Conservation (phyloP, 768 basidiomycete genomes). For the Galerina marginata region DNA sequence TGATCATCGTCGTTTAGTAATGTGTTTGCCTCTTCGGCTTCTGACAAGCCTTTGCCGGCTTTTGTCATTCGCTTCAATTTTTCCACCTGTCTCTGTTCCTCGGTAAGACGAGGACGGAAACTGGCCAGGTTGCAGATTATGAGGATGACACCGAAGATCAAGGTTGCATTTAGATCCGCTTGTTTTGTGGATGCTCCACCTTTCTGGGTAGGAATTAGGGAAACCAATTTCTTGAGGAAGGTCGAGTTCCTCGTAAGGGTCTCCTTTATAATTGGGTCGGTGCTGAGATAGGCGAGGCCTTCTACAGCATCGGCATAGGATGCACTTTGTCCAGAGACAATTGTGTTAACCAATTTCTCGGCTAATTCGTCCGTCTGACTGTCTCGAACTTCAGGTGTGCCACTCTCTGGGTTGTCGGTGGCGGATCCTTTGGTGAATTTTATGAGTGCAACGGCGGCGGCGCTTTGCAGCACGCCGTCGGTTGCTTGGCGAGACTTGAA, state of each 20-base stretch:
- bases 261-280: constrained; percentile 67
- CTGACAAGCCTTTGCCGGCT: constrained; percentile 33
- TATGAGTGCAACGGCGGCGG: constrained; percentile 75
- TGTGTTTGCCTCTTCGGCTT: constrained; percentile 35
- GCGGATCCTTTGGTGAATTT: constrained; percentile 71
- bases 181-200: constrained; percentile 15
- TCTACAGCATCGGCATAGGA: constrained; percentile 74
- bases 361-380: constrained; percentile 52
- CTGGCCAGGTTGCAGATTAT: constrained; percentile 78
- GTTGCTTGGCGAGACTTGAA: constrained; percentile 52
- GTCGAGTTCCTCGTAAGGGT: constrained; percentile 53
- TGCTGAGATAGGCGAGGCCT: constrained; percentile 83
- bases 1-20: constrained; percentile 67
- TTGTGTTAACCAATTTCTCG: constrained; percentile 59
- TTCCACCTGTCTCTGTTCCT: constrained; percentile 84
- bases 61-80: constrained; percentile 81
- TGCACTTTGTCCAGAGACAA: constrained; percentile 46
- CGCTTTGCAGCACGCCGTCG: constrained; percentile 55
- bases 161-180: constrained; percentile 42
- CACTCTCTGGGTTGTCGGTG: constrained; percentile 47
- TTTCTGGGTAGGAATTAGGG: constrained; percentile 60
- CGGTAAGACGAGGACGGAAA: constrained; percentile 71
- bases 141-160: constrained; percentile 79
- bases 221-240: constrained; percentile 64
- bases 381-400: constrained; percentile 17